phyloP scores from a whole-genome alignment of 306 rosid genomes.

The Alnus glutinosa region DNA sequence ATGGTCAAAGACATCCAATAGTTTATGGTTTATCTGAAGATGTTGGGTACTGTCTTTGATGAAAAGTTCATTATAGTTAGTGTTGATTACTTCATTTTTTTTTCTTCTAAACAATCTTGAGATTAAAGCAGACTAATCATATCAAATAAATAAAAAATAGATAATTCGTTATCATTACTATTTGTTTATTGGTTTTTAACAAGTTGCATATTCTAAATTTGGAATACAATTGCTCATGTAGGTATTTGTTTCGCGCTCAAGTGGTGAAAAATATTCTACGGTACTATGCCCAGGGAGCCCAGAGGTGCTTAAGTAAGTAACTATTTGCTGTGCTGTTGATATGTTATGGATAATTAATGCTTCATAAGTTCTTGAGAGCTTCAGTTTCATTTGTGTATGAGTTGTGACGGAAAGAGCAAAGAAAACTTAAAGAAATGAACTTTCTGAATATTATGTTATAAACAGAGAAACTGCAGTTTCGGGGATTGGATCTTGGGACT shows the following conservation, averaged over 20 bases:
- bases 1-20: not conserved
- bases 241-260: constrained; percentile 84
- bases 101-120: not conserved
- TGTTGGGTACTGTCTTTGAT: not conserved
- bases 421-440: not conserved
- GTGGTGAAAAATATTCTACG: constrained; percentile 68
- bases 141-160: not conserved
- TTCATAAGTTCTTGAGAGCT: constrained; percentile 18
- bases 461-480: constrained; percentile 64
- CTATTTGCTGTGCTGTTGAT: constrained; percentile 16
- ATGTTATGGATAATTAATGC: constrained; percentile 18
- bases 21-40: not conserved
- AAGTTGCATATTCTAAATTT: not conserved
- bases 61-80: too few species aligned
- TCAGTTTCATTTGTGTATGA: constrained; percentile 10
- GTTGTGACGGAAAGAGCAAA: constrained; percentile 20
- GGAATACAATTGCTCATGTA: constrained; percentile 28
- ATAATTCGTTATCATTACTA: not conserved
- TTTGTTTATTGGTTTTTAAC: not conserved
- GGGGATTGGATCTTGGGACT: constrained; percentile 92
- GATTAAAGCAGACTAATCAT: not conserved
- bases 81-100: not conserved
- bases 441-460: constrained; percentile 27
- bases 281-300: constrained; percentile 66
- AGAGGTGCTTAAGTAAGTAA: constrained; percentile 40